Conservation (phyloP, 495 filamentous ascomycete species). For the Trichoderma orchidacearum region DNA sequence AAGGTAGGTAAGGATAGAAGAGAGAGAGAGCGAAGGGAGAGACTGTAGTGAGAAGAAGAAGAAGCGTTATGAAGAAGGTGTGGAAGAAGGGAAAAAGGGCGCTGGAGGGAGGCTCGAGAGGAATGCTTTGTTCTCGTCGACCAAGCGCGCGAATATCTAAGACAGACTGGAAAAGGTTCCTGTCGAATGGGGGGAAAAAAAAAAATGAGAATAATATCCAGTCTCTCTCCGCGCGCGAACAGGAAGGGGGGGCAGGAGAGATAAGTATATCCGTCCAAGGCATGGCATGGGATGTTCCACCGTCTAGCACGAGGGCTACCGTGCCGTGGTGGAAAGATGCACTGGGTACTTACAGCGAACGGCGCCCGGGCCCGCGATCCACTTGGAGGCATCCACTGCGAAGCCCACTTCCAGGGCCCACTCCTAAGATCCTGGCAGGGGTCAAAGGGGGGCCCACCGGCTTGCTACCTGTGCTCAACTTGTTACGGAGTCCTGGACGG, state of each 20-base stretch:
- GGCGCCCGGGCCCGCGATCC: neutral
- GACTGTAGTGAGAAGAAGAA: neutral
- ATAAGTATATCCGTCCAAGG: neutral
- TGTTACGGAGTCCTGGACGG: too few species aligned
- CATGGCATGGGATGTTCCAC: slow-evolving; percentile 1
- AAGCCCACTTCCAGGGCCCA: neutral
- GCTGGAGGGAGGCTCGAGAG: neutral
- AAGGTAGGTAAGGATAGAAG: neutral
- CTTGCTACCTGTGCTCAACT: too few species aligned
- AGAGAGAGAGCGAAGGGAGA: neutral
- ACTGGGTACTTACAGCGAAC: neutral
- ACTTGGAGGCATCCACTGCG: too few species aligned
- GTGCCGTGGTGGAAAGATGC: neutral
- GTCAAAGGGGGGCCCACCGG: neutral
- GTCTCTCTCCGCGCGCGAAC: neutral
- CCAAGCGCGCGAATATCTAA: neutral
- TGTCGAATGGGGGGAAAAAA: neutral
- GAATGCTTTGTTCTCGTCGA: neutral
- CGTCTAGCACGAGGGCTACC: neutral
- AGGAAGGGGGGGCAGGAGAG: neutral
- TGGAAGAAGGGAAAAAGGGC: neutral
- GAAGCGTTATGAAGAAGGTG: neutral
- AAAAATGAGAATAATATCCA: too few species aligned
- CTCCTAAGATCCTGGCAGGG: neutral
- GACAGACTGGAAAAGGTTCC: neutral